Conservation (phyloP, 495 filamentous ascomycete genomes). For the Emericellopsis terricola region DNA sequence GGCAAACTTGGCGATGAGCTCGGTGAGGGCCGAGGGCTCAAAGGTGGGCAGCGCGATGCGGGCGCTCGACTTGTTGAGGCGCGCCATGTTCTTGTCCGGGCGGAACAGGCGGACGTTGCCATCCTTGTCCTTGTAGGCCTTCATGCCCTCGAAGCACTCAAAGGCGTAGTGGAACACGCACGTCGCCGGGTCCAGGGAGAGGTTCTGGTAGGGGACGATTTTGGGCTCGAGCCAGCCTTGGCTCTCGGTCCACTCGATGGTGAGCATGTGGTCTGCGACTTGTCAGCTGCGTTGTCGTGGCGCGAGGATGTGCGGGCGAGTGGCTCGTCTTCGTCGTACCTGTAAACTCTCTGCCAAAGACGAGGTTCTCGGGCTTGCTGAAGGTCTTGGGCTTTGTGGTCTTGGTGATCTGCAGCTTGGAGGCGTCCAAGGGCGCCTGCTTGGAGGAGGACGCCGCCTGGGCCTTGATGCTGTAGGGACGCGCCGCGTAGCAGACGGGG, state of each 20-base stretch:
- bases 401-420: slow-evolving; percentile 54
- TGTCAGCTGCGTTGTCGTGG: too few species aligned
- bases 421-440: slow-evolving; percentile 44
- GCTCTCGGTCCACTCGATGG: slow-evolving; percentile 75
- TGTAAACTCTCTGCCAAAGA: slow-evolving; percentile 81
- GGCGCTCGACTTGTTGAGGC: slow-evolving; percentile 72
- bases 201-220: slow-evolving; percentile 90
- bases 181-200: slow-evolving; percentile 84
- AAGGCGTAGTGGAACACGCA: slow-evolving; percentile 99
- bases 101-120: slow-evolving; percentile 74
- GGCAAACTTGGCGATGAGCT: slow-evolving; percentile 63
- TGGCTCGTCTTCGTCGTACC: slow-evolving; percentile 38
- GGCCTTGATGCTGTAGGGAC: slow-evolving; percentile 42
- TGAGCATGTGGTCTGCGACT: slow-evolving; percentile 95
- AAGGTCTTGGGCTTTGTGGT: slow-evolving; percentile 60
- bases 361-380: slow-evolving; percentile 53
- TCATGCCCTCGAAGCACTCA: slow-evolving; percentile 96
- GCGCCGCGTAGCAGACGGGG: slow-evolving; percentile 10
- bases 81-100: slow-evolving; percentile 90
- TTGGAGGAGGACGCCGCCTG: slow-evolving; percentile 31
- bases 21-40: slow-evolving; percentile 47
- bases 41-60: slow-evolving; percentile 87
- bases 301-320: too few species aligned
- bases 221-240: slow-evolving; percentile 58
- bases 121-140: slow-evolving; percentile 73